Conservation (phyloP, 1,284 basidiomycete genomes). For the Rhodotorula sp. region DNA sequence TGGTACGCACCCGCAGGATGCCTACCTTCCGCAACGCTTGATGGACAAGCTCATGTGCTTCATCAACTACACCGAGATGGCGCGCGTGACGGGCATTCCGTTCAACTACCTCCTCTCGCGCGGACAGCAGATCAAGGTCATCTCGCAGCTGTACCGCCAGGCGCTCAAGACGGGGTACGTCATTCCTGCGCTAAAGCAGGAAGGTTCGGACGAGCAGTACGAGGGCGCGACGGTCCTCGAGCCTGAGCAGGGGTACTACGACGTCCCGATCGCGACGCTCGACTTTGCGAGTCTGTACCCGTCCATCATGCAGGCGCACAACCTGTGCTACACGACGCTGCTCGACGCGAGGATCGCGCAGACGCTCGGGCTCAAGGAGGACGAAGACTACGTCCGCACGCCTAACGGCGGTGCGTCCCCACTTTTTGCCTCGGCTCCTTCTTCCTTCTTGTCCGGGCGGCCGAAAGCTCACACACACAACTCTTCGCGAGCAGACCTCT, state of each 20-base stretch:
- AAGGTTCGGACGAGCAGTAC: slow-evolving; percentile 92
- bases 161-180: slow-evolving; percentile 85
- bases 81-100: slow-evolving; percentile 94
- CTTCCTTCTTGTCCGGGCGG: no score
- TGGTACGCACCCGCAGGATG: slow-evolving; percentile 65
- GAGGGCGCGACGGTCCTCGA: slow-evolving; percentile 98
- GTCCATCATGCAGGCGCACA: slow-evolving; percentile 99
- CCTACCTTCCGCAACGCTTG: slow-evolving; percentile 88
- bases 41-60: slow-evolving; percentile 98
- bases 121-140: slow-evolving; percentile 93
- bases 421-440: background rate
- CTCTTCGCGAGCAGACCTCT: slow-evolving; percentile 68
- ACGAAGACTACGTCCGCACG: slow-evolving; percentile 80
- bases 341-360: slow-evolving; percentile 76
- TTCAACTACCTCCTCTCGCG: slow-evolving; percentile 90
- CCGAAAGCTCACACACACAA: background rate
- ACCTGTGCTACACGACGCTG: slow-evolving; percentile 91
- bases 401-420: slow-evolving; percentile 78
- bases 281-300: slow-evolving; percentile 97
- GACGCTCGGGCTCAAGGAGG: slow-evolving; percentile 71
- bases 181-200: slow-evolving; percentile 76
- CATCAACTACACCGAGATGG: slow-evolving; percentile 94
- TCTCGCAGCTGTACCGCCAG: slow-evolving; percentile 87
- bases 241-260: slow-evolving; percentile 89
- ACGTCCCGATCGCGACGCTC: slow-evolving; percentile 89